These are phyloP conservation scores for Tricholoma hemisulphureum DNA, from an alignment of 768 basidiomycete genomes.

Conservation along the genomic window DNA sequence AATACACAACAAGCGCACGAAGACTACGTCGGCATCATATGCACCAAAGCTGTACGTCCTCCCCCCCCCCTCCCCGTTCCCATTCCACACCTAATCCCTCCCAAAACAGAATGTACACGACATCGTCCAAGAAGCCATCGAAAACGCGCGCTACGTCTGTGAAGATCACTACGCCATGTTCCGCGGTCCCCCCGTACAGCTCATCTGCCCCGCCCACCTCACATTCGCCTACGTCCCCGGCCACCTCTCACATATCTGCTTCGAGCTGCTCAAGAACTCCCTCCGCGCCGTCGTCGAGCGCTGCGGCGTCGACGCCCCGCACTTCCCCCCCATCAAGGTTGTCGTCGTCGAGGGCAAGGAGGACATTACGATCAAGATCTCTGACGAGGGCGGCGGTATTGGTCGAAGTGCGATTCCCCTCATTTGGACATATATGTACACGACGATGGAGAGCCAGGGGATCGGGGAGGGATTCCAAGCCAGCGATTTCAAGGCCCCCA, in stretches of 20 bases:
- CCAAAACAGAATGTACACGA: constrained; percentile 82
- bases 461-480: constrained; percentile 78
- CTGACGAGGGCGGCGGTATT: constrained; percentile 96
- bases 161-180: constrained; percentile 97
- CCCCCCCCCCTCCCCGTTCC: neutral
- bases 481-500: constrained; percentile 93
- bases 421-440: constrained; percentile 99
- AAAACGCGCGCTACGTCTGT: constrained; percentile 92
- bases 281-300: constrained; percentile 94
- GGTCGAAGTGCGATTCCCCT: constrained; percentile 84
- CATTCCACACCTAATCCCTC: neutral
- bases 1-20: constrained; percentile 88
- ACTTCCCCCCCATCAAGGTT: constrained; percentile 85
- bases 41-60: constrained; percentile 75
- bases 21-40: constrained; percentile 97
- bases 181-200: constrained; percentile 92
- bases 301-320: constrained; percentile 78
- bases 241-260: constrained; percentile 94
- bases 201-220: constrained; percentile 87
- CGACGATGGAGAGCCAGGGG: constrained; percentile 74
- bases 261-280: constrained; percentile 97
- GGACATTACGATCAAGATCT: constrained; percentile 99
- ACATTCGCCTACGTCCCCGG: constrained; percentile 95
- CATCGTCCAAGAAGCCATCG: constrained; percentile 97
- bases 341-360: constrained; percentile 97